Evolutionary conservation across 2,329 filamentous ascomycete genomes (phyloP), one percentile per base, ranked within the genome.

Genomic region (Raffaelea deltoideospora): DNA sequence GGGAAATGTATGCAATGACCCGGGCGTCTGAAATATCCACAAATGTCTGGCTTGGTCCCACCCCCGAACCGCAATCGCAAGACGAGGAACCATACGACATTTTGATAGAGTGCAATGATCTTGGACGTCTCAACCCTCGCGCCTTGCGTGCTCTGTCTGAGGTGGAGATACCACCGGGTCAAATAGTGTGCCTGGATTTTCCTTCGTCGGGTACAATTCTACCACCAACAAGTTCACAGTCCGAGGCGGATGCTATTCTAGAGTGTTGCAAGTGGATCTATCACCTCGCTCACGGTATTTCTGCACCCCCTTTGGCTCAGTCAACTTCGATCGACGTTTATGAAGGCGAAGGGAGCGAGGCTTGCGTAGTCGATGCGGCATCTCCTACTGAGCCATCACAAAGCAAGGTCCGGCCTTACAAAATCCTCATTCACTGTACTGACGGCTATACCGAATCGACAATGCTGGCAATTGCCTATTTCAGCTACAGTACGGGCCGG

Each of bases 391-490:
- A n/a, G n/a, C n/a, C n/a, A n/a, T n/a, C n/a, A n/a, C n/a, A n/a
- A n/a, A n/a, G n/a, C n/a, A n/a, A n/a, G n/a, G n/a, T n/a, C n/a
- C 57, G 58, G 24, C 64, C 74, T 38, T 65, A 75, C 43, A 86
- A 76, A 51, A 74, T 96, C 24, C 69, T 96, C 23, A 82, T 98
- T 29, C 88, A 96, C 56, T 96, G 90, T 55, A 78, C 79, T 3
- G 90, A 98, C 55, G 90, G 90, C 15, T 98, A 98, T 50, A 98
- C 90, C 0, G 90, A 98, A 57, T 88, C 82, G 1, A 86, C 86
- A 2, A 69, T 98, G 55, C 67, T 98, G 15, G 85, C 74, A 2
- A 73, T 98, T 28, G 84, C 88, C 10, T 98, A 98, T 57, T 85
- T 79, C 53, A 93, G 92, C 68, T 98, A 86, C 56, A 84, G 82